A percentile compares a stretch with the other conserved stretches of the same genome.
Conservation (phyloP, 257 asterid species). For the Solanum chiquidenum region DNA sequence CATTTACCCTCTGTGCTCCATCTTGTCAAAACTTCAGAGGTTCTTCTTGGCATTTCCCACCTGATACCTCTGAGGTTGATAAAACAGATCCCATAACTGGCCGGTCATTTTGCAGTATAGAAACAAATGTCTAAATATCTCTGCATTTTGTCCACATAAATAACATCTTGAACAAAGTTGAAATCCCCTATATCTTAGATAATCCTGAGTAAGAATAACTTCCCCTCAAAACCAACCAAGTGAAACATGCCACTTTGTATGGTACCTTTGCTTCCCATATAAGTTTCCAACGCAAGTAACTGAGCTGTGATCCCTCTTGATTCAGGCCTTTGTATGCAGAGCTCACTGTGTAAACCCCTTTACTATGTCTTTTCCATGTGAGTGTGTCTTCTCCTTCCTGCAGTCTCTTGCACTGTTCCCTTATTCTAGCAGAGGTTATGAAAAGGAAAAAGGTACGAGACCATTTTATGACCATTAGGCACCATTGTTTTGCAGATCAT, state of each 20-base stretch:
- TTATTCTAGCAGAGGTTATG: not conserved
- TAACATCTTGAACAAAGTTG: not conserved
- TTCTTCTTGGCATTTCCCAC: not conserved
- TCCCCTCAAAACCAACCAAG: not conserved
- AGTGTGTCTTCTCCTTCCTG: not conserved
- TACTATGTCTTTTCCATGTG: not conserved
- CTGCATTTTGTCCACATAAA: not conserved
- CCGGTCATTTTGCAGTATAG: not conserved
- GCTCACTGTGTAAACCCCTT: not conserved
- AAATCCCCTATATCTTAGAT: not conserved
- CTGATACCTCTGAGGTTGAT: not conserved
- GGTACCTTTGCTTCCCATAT: not conserved
- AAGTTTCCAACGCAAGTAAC: not conserved
- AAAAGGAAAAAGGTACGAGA: not conserved
- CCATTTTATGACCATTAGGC: not conserved
- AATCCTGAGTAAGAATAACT: not conserved
- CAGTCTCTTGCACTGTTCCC: not conserved
- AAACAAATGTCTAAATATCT: not conserved
- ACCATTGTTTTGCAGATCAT: not conserved
- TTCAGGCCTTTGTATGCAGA: not conserved
- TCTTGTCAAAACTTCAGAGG: not conserved
- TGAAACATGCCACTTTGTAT: not conserved
- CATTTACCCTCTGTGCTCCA: not conserved
- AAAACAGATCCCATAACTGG: not conserved
- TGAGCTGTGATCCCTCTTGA: not conserved